Evolutionary conservation across 2,329 filamentous ascomycete genomes (phyloP).

Genomic region (Pseudogymnoascus sp.): DNA sequence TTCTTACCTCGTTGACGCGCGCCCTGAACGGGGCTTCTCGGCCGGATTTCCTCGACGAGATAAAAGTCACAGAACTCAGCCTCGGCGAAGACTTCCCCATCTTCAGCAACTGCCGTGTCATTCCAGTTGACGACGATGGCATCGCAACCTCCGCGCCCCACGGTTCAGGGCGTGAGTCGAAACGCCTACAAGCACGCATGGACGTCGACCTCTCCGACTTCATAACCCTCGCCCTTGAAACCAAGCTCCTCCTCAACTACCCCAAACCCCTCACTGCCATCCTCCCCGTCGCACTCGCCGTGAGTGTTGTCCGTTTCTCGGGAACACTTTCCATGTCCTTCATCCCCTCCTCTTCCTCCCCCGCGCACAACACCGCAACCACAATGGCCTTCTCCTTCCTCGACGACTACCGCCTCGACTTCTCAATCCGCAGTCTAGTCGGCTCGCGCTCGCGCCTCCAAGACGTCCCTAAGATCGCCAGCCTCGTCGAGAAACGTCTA

Average conservation of each 20-base stretch:
- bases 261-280: slow-evolving; percentile 84
- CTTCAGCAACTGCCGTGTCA: slow-evolving; percentile 95
- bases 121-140: slow-evolving; percentile 79
- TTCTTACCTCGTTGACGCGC: slow-evolving; percentile 75
- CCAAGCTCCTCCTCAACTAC: slow-evolving; percentile 89
- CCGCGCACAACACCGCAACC: slow-evolving; percentile 64
- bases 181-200: slow-evolving; percentile 85
- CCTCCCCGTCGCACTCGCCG: slow-evolving; percentile 82
- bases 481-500: slow-evolving; percentile 70
- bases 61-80: slow-evolving; percentile 86
- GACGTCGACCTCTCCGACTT: slow-evolving; percentile 96
- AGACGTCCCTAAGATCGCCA: slow-evolving; percentile 82
- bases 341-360: slow-evolving; percentile 61
- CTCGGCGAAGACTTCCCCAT: slow-evolving; percentile 97
- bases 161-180: slow-evolving; percentile 34
- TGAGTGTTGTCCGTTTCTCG: slow-evolving; percentile 89
- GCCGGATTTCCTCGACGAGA: slow-evolving; percentile 88
- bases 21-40: slow-evolving; percentile 80
- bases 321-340: slow-evolving; percentile 92
- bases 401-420: slow-evolving; percentile 78
- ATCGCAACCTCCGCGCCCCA: slow-evolving; percentile 28
- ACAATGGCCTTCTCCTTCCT: slow-evolving; percentile 93
- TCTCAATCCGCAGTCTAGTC: slow-evolving; percentile 71
- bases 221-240: slow-evolving; percentile 90
- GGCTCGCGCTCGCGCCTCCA: slow-evolving; percentile 74